A percentile compares a stretch with the other conserved stretches of the same genome.
Conservation (phyloP, 805 yeast species). For the Tetrapisispora iriomotensis region DNA sequence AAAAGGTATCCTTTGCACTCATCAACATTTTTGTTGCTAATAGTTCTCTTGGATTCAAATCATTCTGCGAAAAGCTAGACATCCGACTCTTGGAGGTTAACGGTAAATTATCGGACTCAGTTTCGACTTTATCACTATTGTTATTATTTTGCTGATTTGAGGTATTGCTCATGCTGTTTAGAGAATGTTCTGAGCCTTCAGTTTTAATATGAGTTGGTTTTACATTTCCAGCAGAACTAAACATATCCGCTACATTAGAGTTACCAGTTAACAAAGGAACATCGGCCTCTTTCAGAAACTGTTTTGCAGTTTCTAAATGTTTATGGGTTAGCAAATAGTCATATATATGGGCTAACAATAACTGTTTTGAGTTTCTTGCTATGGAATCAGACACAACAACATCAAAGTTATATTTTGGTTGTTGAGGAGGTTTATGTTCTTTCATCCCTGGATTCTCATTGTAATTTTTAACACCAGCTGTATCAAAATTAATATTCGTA, state of each 20-base stretch:
- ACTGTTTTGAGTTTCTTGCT: slow-evolving; percentile 40
- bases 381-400: slow-evolving; percentile 34
- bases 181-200: not conserved
- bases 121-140: slow-evolving; percentile 36
- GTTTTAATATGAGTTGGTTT: not conserved
- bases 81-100: not conserved
- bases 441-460: not conserved
- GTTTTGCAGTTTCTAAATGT: slow-evolving; percentile 40
- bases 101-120: slow-evolving; percentile 27
- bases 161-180: not conserved
- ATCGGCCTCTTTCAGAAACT: slow-evolving; percentile 37
- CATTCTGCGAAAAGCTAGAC: slow-evolving; percentile 1
- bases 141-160: not conserved
- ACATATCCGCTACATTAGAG: not conserved
- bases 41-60: slow-evolving; percentile 7
- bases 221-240: too few species aligned
- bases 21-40: slow-evolving; percentile 30
- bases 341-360: slow-evolving; percentile 44
- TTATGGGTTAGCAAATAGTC: slow-evolving; percentile 40
- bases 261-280: slow-evolving; percentile 28
- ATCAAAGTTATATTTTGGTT: slow-evolving; percentile 9
- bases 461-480: too few species aligned
- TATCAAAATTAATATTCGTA: not conserved
- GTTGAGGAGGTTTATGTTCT: not conserved
- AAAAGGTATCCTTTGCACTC: slow-evolving; percentile 37